Evolutionary conservation across 164 flowering plant species (phyloP).

Genomic region (Macadamia integrifolia): DNA sequence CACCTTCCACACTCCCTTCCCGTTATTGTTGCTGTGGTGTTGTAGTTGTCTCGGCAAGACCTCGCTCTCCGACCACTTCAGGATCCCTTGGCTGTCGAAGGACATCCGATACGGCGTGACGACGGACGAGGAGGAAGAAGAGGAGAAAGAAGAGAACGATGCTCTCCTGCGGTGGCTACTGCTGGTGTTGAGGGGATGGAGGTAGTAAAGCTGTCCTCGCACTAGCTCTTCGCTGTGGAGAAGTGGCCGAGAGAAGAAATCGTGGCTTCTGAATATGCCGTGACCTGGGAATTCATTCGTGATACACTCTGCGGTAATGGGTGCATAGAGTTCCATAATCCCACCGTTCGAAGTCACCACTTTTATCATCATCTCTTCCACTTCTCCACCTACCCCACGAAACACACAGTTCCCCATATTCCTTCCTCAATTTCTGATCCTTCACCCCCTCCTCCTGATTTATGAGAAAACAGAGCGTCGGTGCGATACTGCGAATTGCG

Average conservation of each 20-base stretch:
- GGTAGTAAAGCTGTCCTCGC: conserved; percentile 55
- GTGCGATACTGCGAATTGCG: conserved; percentile 11
- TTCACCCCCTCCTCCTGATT: neutral
- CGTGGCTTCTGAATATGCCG: conserved; percentile 46
- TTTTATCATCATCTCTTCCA: conserved; percentile 28
- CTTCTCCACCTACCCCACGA: conserved; percentile 34
- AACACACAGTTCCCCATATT: conserved; percentile 70
- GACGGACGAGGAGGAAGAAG: neutral
- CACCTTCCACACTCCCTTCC: conserved; percentile 78
- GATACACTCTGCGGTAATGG: conserved; percentile 56
- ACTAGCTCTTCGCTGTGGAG: conserved; percentile 48
- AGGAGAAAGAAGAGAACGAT: conserved; percentile 12
- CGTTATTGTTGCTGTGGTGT: neutral
- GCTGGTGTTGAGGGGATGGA: conserved; percentile 46
- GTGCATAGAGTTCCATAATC: conserved; percentile 67
- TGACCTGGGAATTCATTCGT: conserved; percentile 73
- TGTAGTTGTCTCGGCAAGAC: conserved; percentile 20
- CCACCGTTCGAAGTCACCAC: conserved; percentile 74
- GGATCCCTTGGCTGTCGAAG: conserved; percentile 39
- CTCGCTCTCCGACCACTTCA: conserved; percentile 44
- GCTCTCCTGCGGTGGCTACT: conserved; percentile 22
- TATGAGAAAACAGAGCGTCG: conserved; percentile 18
- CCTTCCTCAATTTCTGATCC: no score
- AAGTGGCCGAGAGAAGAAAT: conserved; percentile 59
- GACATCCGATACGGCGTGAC: conserved; percentile 76